Conservation (phyloP, 306 rosid species). For the Spatholobus suberectus region DNA sequence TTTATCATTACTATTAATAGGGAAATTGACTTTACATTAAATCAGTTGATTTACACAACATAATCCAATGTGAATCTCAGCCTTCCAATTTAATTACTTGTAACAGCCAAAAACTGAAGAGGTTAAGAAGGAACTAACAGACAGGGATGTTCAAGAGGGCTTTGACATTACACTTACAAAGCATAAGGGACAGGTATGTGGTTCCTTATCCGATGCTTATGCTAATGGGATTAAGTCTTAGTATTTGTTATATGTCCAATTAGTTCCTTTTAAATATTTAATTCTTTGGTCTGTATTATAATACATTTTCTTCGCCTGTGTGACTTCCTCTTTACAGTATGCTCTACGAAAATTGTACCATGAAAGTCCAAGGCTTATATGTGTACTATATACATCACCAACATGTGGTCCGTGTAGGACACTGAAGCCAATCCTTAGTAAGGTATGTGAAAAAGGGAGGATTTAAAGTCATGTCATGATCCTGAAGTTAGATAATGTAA, state of each 20-base stretch:
- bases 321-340: slow-evolving; percentile 60
- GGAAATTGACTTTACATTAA: slow-evolving; percentile 2
- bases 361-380: slow-evolving; percentile 94
- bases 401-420: slow-evolving; percentile 98
- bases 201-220: slow-evolving; percentile 22
- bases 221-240: slow-evolving; percentile 32
- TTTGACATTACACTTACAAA: slow-evolving; percentile 88
- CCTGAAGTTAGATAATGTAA: slow-evolving; percentile 29
- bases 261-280: slow-evolving; percentile 14
- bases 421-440: slow-evolving; percentile 92
- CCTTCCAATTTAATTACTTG: slow-evolving; percentile 41
- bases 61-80: slow-evolving; percentile 33
- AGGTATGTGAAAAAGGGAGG: slow-evolving; percentile 56
- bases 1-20: neutral
- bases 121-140: slow-evolving; percentile 81
- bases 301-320: neutral
- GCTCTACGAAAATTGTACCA: slow-evolving; percentile 95
- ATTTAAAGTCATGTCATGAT: slow-evolving; percentile 8
- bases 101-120: slow-evolving; percentile 88
- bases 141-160: slow-evolving; percentile 82
- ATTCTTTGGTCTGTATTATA: slow-evolving; percentile 26
- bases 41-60: slow-evolving; percentile 9
- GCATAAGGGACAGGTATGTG: slow-evolving; percentile 84
- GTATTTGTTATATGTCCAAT: slow-evolving; percentile 14
- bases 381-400: slow-evolving; percentile 85